Evolutionary conservation across 108 stramenopile genomes (phyloP).

Genomic region (Pseudonitzschia delicatissima): DNA sequence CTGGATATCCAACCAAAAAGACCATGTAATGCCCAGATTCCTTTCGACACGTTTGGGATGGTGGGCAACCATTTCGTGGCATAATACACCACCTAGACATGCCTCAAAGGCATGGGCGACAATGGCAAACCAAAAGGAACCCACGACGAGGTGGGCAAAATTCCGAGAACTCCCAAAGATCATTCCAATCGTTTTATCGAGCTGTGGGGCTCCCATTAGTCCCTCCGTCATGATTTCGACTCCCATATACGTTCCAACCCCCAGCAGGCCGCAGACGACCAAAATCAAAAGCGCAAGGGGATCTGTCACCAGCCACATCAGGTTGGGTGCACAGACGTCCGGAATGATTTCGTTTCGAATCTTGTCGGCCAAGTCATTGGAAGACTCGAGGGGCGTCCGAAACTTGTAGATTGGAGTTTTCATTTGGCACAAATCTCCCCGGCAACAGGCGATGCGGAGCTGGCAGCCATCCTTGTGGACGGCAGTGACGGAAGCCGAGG

Average conservation of each 20-base stretch:
- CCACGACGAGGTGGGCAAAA: conserved; percentile 13
- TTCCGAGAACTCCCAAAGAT: conserved; percentile 23
- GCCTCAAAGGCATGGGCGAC: conserved; percentile 32
- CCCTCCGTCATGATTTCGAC: conserved; percentile 17
- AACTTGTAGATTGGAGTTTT: conserved; percentile 27
- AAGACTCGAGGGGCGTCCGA: conserved; percentile 12
- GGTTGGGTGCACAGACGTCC: conserved; percentile 30
- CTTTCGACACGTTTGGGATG: too few species aligned
- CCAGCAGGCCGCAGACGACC: conserved; percentile 18
- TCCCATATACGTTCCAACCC: conserved; percentile 20
- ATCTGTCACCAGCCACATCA: conserved; percentile 35
- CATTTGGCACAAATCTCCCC: conserved; percentile 35
- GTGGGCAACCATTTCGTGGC: too few species aligned
- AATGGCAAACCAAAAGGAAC: conserved; percentile 24
- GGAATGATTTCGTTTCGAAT: conserved; percentile 19
- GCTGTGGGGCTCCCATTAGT: conserved; percentile 1
- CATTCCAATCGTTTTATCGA: conserved; percentile 3
- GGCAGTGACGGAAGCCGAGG: conserved; percentile 19
- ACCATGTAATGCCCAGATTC: conserved; percentile 39
- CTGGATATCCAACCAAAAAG: conserved; percentile 35
- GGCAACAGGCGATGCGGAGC: conserved; percentile 22
- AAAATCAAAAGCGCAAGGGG: conserved; percentile 32
- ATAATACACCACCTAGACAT: conserved; percentile 3
- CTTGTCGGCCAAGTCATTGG: conserved; percentile 10
- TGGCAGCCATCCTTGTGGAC: conserved; percentile 27